phyloP scores from a whole-genome alignment of 2,329 filamentous ascomycete genomes.

The Aspergillus japonicus region DNA sequence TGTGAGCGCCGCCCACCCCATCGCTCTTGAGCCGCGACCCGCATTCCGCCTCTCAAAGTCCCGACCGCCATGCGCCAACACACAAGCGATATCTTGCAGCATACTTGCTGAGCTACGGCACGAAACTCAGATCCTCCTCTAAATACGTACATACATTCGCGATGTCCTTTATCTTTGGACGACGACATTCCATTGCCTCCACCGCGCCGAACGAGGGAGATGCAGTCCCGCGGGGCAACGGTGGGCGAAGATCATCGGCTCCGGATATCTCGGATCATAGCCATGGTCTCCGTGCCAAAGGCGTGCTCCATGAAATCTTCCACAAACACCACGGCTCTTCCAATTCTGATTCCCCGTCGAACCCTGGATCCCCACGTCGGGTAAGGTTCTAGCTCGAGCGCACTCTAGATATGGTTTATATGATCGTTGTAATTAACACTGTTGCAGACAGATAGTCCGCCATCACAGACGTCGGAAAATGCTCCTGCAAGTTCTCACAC shows the following conservation, averaged over 20 bases:
- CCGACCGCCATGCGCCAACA: not conserved
- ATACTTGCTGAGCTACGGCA: not conserved
- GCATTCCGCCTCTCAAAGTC: not conserved
- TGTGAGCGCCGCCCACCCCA: not conserved
- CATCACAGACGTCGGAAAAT: not conserved
- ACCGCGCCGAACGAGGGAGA: slow-evolving; percentile 13
- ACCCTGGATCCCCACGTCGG: not conserved
- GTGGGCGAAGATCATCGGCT: slow-evolving; percentile 11
- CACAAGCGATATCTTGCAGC: not conserved
- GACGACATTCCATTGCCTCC: slow-evolving; percentile 28
- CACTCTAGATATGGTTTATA: not conserved
- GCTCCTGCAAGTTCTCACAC: not conserved
- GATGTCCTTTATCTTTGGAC: slow-evolving; percentile 30
- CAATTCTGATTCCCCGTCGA: not conserved
- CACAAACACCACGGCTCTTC: slow-evolving; percentile 19
- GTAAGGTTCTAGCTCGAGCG: not conserved
- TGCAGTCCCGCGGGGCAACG: not conserved
- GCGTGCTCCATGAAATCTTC: slow-evolving; percentile 25
- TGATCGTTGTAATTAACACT: not conserved
- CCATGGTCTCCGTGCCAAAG: slow-evolving; percentile 5
- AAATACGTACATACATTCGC: not conserved
- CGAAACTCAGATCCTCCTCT: not conserved
- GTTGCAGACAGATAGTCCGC: not conserved
- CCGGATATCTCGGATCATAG: slow-evolving; percentile 12
- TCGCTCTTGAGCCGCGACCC: not conserved